Evolutionary conservation across 2,329 filamentous ascomycete genomes (phyloP), one percentile per base, ranked within the genome.

Genomic region (Passalora sequoiae): DNA sequence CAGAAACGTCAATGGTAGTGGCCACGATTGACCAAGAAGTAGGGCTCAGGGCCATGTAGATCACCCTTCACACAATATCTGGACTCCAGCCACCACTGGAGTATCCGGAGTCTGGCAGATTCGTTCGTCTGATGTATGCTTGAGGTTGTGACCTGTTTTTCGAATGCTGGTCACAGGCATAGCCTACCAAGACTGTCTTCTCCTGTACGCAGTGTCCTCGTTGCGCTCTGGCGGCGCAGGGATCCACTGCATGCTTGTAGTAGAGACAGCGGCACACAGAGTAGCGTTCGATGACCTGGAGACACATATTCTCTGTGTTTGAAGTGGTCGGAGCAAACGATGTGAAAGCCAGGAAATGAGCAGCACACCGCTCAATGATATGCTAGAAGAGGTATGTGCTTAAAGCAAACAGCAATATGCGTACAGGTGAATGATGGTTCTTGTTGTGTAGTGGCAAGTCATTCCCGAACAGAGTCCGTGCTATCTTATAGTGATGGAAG

Each of bases 241-340:
- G 84, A 61, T 95, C 89, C 57, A 95, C 76, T 36, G 86, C 81
- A 65, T 95, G 89, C 60, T 83, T 77, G 72, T 91, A 87, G 73
- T 95, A 94, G 57, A 91, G 75, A 69, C 89, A 95, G 52, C 81
- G 78, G 75, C 89, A 95, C 43, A 84, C 86, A 43, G 88, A 82
- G 72, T 89, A 95, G 46, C 86, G 76, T 67, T 95, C 89, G 58
- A 91, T 73, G 50, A 95, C 69, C 69, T 89, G 86, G 61, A 87
- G 89, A 62, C 89, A 95, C 89, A 95, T 94, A 49, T 54, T 73
- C 6, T 12, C 24, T 27, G 24, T n/a, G 64, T 60, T 27, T 48
- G 48, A 9, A 6, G 21, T 24, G 9, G 31, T 19, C 12, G 21
- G 13, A 42, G 19, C n/a, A 24, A 27, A 17, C 17, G 9, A 9